phyloP scores from a whole-genome alignment of 2,329 filamentous ascomycete species.

The Cucurbitaria berberidis region DNA sequence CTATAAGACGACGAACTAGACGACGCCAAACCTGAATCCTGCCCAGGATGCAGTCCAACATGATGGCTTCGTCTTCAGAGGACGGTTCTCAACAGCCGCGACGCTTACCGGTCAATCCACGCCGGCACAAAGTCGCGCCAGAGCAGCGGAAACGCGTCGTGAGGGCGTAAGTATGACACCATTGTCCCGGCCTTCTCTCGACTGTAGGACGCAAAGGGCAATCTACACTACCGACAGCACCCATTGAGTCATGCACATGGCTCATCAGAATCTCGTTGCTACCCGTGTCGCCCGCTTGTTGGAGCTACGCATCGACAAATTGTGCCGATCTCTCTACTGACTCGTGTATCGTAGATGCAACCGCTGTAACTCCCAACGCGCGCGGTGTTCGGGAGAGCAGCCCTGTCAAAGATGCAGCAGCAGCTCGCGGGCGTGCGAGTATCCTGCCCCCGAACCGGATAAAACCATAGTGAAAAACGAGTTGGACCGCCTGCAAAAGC shows the following conservation, averaged over 20 bases:
- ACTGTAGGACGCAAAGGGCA: not conserved
- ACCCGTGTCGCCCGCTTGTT: not conserved
- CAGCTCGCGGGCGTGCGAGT: conserved; percentile 28
- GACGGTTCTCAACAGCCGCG: conserved; percentile 18
- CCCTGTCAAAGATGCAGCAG: conserved; percentile 32
- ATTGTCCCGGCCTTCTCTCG: not conserved
- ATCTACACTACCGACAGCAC: not conserved
- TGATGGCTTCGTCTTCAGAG: conserved; percentile 10
- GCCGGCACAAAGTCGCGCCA: conserved; percentile 31
- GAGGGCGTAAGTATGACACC: conserved; percentile 25
- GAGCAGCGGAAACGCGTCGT: conserved; percentile 30
- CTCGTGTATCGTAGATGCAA: conserved; percentile 27
- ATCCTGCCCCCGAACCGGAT: conserved; percentile 27
- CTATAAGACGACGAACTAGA: not conserved
- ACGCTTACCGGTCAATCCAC: conserved; percentile 31
- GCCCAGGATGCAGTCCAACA: conserved; percentile 17
- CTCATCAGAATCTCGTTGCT: not conserved
- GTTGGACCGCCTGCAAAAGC: conserved; percentile 27
- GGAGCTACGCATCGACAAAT: not conserved
- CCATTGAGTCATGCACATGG: not conserved
- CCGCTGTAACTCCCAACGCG: conserved; percentile 33
- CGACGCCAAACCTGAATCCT: conserved; percentile 12
- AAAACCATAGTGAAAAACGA: conserved; percentile 28
- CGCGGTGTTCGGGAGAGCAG: conserved; percentile 34
- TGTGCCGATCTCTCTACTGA: conserved; percentile 4